Evolutionary conservation across 2,329 filamentous ascomycete genomes (phyloP), one percentile per base, ranked within the genome.

Genomic region (Fusarium staphyleae): DNA sequence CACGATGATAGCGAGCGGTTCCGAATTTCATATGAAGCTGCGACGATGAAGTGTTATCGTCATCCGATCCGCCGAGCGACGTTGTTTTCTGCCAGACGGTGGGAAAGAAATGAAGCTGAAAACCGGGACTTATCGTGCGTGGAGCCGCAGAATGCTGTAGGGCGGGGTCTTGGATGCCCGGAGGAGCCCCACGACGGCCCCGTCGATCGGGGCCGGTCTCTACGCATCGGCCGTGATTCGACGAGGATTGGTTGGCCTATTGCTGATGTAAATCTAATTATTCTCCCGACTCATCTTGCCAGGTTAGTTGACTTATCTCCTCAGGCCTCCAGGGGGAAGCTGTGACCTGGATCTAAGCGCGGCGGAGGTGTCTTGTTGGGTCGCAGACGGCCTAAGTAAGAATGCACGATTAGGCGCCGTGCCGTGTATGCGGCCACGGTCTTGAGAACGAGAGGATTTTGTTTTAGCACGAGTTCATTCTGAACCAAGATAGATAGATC

Each of bases 151-250:
- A 47, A 35, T 28, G 34, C 24, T 37, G 5, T 34, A 29, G 30
- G 35, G 43, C 48, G 58, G 42, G 47, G 61, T 59, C 42, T 42
- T 50, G 40, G 53, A 47, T 48, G 34, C 43, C 49, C 43, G 32
- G 33, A 36, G 42, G 49, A 45, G 41, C 54, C 43, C 58, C 40
- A 35, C 46, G 48, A 55, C 49, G 42, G 54, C 57, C 26, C 48
- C 53, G 48, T 60, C 43, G 52, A n/a, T 48, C 35, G 39, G 33
- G 45, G 48, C 44, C 37, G 41, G 42, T 35, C 45, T 44, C 36
- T 50, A 36, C 15, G 42, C 45, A 42, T 44, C 44, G 30, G 11
- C 48, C 52, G 39, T 30, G 11, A n/a, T 30, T 30, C 28, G 13
- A 30, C 7, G 13, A n/a, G 12, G 28, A 30, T 3, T 9, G 9